Base-by-base conservation (phyloP, 2,329 filamentous ascomycete species). In the Bipolaris cookei region DNA sequence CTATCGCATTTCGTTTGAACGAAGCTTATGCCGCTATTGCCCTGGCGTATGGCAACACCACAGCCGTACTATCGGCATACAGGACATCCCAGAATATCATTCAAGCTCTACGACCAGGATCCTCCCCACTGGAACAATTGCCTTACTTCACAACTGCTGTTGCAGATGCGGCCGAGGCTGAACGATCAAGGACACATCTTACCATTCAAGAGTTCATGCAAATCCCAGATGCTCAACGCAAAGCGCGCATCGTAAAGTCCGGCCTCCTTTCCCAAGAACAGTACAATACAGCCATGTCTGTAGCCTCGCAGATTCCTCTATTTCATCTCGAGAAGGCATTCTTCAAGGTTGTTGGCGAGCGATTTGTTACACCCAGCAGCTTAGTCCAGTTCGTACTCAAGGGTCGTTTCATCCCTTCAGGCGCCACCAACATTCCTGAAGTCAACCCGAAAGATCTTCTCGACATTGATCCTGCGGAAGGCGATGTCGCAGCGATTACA, bases 301-400 rank as follows among this genome's bases (percentile, higher is more conserved):
- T 97, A 28, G 93, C 92, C 25, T 87, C 87, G 67, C 91, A 97
- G 78, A 83, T 99, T 25, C 95, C 95, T 1, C 86, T 87, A 62
- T 83, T 99, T 53, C 86, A 90, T 56, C 87, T 99, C 10, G 91
- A 92, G 71, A 96, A 92, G 80, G 91, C 92, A 6, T 99, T 97
- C 79, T 99, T 99, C 87, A 99, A 99, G 83, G 96, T 99, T 43
- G 89, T 92, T 50, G 95, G 95, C 73, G 96, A 99, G 79, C 91
- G 90, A 65, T 90, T 89, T 76, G 91, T 99, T 71, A 96, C 94
- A 30, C 93, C 95, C 6, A 91, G 90, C 56, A 96, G 92, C 54
- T 85, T 99, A 35, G 94, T 98, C 20, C 94, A 93, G 61, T 88
- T 99, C 28, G 92, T 99, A 49, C 87, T 99, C 74, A 99, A 99